Evolutionary conservation across 2,329 filamentous ascomycete genomes (phyloP), one percentile per base, ranked within the genome.

Genomic region (Fusarium pilosicola): DNA sequence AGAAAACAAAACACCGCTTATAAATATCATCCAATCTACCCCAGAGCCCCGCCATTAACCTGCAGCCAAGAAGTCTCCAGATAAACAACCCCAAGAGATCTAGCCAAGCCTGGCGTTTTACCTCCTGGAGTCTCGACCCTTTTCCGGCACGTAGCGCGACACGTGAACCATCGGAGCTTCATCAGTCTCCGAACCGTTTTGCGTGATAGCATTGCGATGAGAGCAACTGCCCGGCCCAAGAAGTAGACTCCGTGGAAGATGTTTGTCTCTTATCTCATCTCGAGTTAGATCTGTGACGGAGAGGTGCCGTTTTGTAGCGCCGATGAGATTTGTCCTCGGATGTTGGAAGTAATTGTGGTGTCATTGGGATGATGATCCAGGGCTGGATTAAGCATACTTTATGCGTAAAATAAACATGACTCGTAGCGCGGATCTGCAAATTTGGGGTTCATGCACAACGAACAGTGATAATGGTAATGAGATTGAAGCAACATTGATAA

Each of bases 191-290:
- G 71, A 74, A 14, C 20, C 22, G 26, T 39, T 18, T 48, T 58
- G 41, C 22, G 55, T n/a, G 30, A 49, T 36, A 18, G 41, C 7
- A 7, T 22, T 42, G 8, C 10, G 20, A 28, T 42, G 15, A 7
- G 13, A 39, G 5, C 0, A 13, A 57, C 4, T 10, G 11, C 9
- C 13, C 71, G 71, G 67, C 22, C 15, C n/a, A 56, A 46, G 48
- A 73, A 74, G 38, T 74, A 74, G 70, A 36, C n/a, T 61, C 71
- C 71, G 71, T 28, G 4, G 7, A 42, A 26, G 28, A 7, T 32
- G 36, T 42, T 30, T 44, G 36, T 22, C 10, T 42, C 24, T 48
- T 45, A 48, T 46, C 32, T 44, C 26, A 15, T 55, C 28, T 48
- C 13, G 15, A 41, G 24, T 45, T 54, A n/a, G 30, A 52, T 34